Percentiles rank a stretch among this genome's conserved stretches.
These are phyloP conservation scores for Climacium dendroides DNA, from an alignment of 225 moss, liverwort and hornwort genomes.

Conservation along the genomic window DNA sequence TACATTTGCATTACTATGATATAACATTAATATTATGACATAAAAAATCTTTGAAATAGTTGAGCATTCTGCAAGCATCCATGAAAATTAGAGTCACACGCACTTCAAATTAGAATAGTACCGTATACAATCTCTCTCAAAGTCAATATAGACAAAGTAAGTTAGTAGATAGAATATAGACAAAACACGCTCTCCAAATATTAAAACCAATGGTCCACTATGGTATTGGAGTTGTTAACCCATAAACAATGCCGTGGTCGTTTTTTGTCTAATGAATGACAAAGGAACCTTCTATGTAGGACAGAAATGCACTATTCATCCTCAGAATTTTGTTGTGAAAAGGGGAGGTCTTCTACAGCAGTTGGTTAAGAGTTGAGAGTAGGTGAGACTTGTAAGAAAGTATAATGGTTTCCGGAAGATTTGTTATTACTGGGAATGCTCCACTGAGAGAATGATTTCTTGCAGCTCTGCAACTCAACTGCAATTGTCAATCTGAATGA, in stretches of 20 bases:
- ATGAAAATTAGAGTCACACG: not conserved
- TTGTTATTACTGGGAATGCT: not conserved
- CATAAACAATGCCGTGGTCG: no score
- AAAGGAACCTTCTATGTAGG: no score
- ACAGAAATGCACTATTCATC: no score
- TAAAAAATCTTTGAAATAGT: no score
- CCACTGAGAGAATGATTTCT: not conserved
- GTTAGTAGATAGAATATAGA: not conserved
- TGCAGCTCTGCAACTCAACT: not conserved
- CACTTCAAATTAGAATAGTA: not conserved
- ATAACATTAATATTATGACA: not conserved
- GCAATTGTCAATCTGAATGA: not conserved
- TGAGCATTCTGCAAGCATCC: not conserved
- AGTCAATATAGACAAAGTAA: not conserved
- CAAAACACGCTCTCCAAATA: not conserved
- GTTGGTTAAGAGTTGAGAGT: not conserved
- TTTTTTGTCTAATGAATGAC: no score
- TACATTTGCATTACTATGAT: fast-evolving
- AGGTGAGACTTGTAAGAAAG: not conserved
- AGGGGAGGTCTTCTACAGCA: no score
- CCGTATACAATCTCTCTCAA: not conserved
- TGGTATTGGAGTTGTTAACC: not conserved
- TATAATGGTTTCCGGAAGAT: not conserved
- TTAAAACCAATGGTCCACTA: not conserved
- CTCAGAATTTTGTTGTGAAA: no score